Percentiles rank a stretch among this genome's conserved stretches.
Conservation (phyloP, 768 basidiomycete species). For the Mycena vulgaris region DNA sequence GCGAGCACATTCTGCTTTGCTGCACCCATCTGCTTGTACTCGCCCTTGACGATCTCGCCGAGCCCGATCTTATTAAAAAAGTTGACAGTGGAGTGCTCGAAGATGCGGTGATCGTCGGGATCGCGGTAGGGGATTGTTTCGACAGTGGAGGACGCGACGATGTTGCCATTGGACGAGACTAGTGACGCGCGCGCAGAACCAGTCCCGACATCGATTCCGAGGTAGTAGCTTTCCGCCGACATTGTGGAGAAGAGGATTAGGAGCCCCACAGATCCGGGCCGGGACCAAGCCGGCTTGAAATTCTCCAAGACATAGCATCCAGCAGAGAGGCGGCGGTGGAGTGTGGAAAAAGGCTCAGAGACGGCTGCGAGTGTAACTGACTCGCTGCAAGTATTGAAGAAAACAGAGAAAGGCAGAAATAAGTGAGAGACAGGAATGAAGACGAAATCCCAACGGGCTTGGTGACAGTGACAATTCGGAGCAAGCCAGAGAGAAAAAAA, state of each 20-base stretch:
- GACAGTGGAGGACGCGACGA: conserved; percentile 85
- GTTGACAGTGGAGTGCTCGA: conserved; percentile 93
- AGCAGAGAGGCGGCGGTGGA: too few relatives aligned
- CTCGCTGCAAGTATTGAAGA: too few relatives aligned
- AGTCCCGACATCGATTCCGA: conserved; percentile 92
- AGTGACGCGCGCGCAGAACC: conserved; percentile 93
- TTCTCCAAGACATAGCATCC: too few relatives aligned
- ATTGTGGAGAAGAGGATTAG: conserved; percentile 45
- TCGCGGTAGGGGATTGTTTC: conserved; percentile 91
- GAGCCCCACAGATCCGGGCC: neutral
- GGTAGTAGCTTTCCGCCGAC: conserved; percentile 65
- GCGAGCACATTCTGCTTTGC: conserved; percentile 76
- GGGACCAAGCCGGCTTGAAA: too few relatives aligned
- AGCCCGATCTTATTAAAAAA: conserved; percentile 93
- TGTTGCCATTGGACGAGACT: conserved; percentile 75
- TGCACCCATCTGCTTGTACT: conserved; percentile 84
- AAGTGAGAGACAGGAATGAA: too few relatives aligned
- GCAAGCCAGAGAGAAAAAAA: too few relatives aligned
- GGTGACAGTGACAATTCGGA: too few relatives aligned
- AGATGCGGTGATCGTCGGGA: conserved; percentile 88
- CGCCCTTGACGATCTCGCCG: conserved; percentile 73
- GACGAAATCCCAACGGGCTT: too few relatives aligned
- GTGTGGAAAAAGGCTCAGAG: too few relatives aligned
- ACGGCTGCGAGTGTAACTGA: too few relatives aligned
- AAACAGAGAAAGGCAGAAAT: too few relatives aligned